Base-by-base conservation (phyloP, 345 rosid species). In the Camelina laxa region DNA sequence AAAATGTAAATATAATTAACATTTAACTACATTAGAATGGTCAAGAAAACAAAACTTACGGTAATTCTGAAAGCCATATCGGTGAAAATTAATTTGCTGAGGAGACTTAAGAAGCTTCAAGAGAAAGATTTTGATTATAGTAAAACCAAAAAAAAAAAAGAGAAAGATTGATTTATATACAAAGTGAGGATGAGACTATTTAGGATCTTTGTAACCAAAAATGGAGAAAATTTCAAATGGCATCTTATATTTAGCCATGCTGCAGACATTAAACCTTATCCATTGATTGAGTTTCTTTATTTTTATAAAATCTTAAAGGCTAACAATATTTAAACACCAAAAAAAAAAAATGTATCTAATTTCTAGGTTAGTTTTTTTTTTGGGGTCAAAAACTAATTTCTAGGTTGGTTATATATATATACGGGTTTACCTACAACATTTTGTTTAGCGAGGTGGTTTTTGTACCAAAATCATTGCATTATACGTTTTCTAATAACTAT, bases 31-130 rank as follows among this genome's bases (percentile, higher is more conserved):
- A 31, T 35, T 30, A 30, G 36, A 41, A 16, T 47, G 16, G 51
- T n/a, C 42, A 53, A 14, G 48, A 45, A 5, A 58, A 4, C n/a
- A 4, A 21, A 48, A 61, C 79, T 68, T 44, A 75, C 79, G 47
- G 41, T 61, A 49, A 75, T 75, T 75, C 79, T 75, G 49, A 60
- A 68, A 68, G 79, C 63, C 79, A 75, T 75, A 21, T 58, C 5
- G 67, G 15, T 60, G 11, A 56, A 16, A 56, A 16, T 31, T 15
- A 33, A 42, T 2, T 33, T 22, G 20, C 2, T 21, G 63, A 30
- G 24, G 22, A n/a, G 20, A 27, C 5, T 17, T 64, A 55, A 9
- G 22, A 48, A 20, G 44, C 49, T 35, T 57, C 31, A 48, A 66
- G 67, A 58, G 53, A 38, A 58, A n/a, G 31, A 17, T 65, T 24